phyloP scores from a whole-genome alignment of 805 yeast genomes.

The Sugiyamaella americana region DNA sequence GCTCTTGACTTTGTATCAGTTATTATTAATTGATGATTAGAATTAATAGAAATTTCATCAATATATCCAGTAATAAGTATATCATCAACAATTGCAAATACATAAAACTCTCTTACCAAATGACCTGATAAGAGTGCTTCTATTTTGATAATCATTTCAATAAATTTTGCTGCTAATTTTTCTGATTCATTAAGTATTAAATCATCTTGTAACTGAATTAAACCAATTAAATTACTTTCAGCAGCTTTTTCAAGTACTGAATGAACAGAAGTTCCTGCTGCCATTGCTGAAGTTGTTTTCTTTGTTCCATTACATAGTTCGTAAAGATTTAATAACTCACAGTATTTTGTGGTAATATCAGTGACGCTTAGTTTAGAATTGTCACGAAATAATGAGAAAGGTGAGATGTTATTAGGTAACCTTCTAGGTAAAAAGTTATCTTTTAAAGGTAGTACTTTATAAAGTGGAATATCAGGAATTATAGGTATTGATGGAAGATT shows the following conservation, averaged over 20 bases:
- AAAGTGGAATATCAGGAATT: no score
- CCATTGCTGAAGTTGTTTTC: slow-evolving; percentile 14
- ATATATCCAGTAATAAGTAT: slow-evolving; percentile 25
- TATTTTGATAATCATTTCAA: slow-evolving; percentile 13
- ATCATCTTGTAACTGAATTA: not conserved
- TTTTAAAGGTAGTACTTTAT: no score
- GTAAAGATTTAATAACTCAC: slow-evolving; percentile 24
- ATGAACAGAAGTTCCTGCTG: slow-evolving; percentile 21
- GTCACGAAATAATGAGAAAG: slow-evolving; percentile 11
- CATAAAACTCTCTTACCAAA: slow-evolving; percentile 27
- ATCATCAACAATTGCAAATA: slow-evolving; percentile 22
- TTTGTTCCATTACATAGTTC: slow-evolving; percentile 4
- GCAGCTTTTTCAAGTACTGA: slow-evolving; percentile 15
- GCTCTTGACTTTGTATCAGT: slow-evolving; percentile 29
- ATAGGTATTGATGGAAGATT: no score
- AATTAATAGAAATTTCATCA: slow-evolving; percentile 20
- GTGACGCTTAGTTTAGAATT: slow-evolving; percentile 19
- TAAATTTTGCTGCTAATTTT: slow-evolving; percentile 19
- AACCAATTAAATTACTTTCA: not conserved
- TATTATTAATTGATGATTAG: slow-evolving; percentile 9
- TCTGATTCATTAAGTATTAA: slow-evolving; percentile 8
- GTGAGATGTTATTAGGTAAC: slow-evolving; percentile 2
- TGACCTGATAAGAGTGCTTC: not conserved
- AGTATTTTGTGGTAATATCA: slow-evolving; percentile 20
- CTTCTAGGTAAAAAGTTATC: not conserved